Base-by-base conservation (phyloP, 768 basidiomycete genomes). In the Lactarius vividus region DNA sequence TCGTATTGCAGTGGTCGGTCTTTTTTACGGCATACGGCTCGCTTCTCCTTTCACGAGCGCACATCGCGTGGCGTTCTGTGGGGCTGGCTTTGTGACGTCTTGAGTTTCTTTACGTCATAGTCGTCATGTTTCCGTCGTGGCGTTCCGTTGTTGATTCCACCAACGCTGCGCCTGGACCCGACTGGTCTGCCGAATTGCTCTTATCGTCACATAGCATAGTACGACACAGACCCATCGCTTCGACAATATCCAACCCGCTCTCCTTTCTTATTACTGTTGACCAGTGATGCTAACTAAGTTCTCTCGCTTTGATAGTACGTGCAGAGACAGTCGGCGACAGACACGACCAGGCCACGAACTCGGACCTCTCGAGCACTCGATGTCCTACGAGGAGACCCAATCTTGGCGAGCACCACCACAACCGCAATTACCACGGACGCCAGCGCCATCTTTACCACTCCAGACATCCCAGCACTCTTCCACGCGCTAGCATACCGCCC, bases 401-500 rank as follows among this genome's bases (percentile, higher is more conserved):
- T 39, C 56, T 20, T 29, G 61, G 18, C 16, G 31, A 15, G n/a
- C 26, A 7, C 29, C 49, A 28, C 56, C 56, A 20, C 61, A 35
- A 16, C 3, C 23, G 11, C 65, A 62, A 1, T 29, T n/a, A 1
- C 23, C 61, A 40, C 56, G 52, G 42, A 33, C 26, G 26, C 40
- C 52, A 18, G 61, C 57, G 15, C 57, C 55, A 3, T 16, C 57
- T 20, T 20, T 63, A 9, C 57, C 66, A 13, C 33, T 18, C 16
- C 66, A 62, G 28, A 55, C 13, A 15, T 63, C 66, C 26, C 49
- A n/a, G 33, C 33, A 20, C 57, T 63, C 66, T 11, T 67, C 66
- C 26, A 67, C 61, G 13, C 66, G 66, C 42, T n/a, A 67, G 39
- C 57, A 67, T 63, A 11, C 57, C 57, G 26, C 66, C 66, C 33